A percentile compares a stretch with the other conserved stretches of the same genome.
phyloP scores from a whole-genome alignment of 345 rosid species.

The Sonneratia caseolaris region DNA sequence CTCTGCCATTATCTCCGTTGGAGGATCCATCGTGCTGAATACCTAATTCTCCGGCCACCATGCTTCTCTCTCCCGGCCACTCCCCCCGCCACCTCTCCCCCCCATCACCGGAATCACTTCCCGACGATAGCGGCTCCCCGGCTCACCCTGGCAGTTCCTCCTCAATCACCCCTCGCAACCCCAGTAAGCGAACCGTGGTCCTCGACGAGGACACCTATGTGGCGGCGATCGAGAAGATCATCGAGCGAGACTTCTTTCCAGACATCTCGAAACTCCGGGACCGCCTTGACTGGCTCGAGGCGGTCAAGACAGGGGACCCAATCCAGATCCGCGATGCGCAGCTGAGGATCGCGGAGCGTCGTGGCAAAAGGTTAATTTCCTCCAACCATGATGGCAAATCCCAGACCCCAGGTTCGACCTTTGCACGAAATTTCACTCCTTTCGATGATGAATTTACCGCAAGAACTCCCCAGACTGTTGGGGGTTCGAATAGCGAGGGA shows the following conservation, averaged over 20 bases:
- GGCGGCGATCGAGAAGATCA: conserved; percentile 79
- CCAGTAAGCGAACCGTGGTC: conserved; percentile 49
- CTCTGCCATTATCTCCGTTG: background rate
- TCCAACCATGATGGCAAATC: conserved; percentile 25
- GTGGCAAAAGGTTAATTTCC: conserved; percentile 37
- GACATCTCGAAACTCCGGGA: conserved; percentile 90
- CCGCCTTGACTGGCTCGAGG: conserved; percentile 92
- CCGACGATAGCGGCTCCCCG: conserved; percentile 15
- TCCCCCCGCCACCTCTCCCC: conserved; percentile 56
- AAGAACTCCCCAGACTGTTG: conserved; percentile 41
- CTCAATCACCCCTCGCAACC: conserved; percentile 19
- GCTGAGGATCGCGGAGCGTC: conserved; percentile 87
- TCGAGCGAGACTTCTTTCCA: conserved; percentile 95
- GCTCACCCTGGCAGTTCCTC: conserved; percentile 22
- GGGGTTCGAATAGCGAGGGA: conserved; percentile 26
- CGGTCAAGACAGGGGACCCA: conserved; percentile 72
- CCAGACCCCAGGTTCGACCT: conserved; percentile 85
- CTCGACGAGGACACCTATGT: conserved; percentile 85
- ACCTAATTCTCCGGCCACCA: background rate
- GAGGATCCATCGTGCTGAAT: background rate
- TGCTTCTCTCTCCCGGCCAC: conserved; percentile 21
- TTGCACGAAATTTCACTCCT: conserved; percentile 63
- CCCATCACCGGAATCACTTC: conserved; percentile 42
- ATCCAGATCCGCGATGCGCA: conserved; percentile 90
- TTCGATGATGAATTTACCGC: conserved; percentile 70